Base-by-base conservation (phyloP, 805 yeast species). In the Yarrowia sp. region DNA sequence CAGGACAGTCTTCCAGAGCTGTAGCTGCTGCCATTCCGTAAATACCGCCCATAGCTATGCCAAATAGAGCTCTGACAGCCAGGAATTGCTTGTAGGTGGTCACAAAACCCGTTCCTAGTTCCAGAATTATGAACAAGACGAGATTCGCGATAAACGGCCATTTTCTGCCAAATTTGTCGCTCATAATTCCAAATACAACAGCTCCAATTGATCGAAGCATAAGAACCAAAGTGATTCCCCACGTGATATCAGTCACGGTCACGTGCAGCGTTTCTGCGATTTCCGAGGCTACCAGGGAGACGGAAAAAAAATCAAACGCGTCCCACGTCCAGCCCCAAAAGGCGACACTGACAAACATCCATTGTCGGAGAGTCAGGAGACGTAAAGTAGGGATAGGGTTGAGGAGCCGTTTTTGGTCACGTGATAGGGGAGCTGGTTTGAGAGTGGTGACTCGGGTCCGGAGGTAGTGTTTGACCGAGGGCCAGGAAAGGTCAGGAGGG, bases 321-420 rank as follows among this genome's bases (percentile, higher is more conserved):
- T 50, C 56, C 56, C 56, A 50, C 10, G 41, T 50, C 56, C 56
- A 50, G 41, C 56, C 56, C 56, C 14, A n/a, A 26, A 35, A 35
- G 2, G 56, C 56, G 15, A 50, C 56, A 26, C 16, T 5, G 15
- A 50, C 41, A 36, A 50, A 50, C 41, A 50, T 35, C 56, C 56
- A 50, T n/a, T 50, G 56, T 11, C 16, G 35, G 26, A 35, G 10
- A 15, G 14, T 50, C 10, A 50, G 56, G 11, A 35, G 41, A 10
- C 56, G 56, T 0, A 50, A 26, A 0, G 41, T 11, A 1, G 41
- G 41, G 7, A 50, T n/a, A 5, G 56, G 56, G 19, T 50, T 50
- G 7, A 50, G 41, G 5, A n/a, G 41, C 4, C 26, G 14, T 50
- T 50, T 50, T 16, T 50, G 14, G 5, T n/a, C 9, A 2, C 2